phyloP scores from a whole-genome alignment of 148 eudicot genomes.

The Pouteria glomerata region DNA sequence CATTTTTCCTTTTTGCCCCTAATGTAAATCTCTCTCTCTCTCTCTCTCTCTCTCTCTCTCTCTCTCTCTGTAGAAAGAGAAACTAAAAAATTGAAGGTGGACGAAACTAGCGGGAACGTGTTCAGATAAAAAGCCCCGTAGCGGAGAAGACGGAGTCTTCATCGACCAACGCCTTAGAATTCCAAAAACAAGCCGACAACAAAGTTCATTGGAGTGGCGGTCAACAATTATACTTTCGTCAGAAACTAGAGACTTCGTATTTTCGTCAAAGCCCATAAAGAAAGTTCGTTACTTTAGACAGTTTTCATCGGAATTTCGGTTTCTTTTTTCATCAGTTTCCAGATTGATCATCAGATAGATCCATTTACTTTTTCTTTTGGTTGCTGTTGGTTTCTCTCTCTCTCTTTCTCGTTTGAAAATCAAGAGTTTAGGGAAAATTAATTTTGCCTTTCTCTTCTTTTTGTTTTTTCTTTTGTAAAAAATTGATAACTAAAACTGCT shows the following conservation, averaged over 20 bases:
- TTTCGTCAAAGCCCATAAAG: not conserved
- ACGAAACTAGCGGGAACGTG: conserved; percentile 16
- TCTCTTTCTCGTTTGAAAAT: not conserved
- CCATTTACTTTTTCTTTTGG: not conserved
- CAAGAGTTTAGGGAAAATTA: not conserved
- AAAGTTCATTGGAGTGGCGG: not conserved
- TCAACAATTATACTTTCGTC: not conserved
- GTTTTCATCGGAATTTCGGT: conserved; percentile 4
- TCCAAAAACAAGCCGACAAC: conserved; percentile 5
- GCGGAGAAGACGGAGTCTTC: not conserved
- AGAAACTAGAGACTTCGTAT: too few relatives aligned
- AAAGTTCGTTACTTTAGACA: not conserved
- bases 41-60: not conserved
- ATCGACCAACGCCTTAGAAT: not conserved
- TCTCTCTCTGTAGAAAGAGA: not conserved
- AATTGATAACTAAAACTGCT: too few relatives aligned
- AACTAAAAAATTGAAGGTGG: not conserved
- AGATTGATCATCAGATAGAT: not conserved
- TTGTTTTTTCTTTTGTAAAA: too few relatives aligned
- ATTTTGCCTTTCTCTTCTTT: too few relatives aligned
- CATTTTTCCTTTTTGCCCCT: too few relatives aligned
- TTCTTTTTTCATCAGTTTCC: not conserved
- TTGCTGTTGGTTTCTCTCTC: not conserved
- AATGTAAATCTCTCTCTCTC: too few relatives aligned
- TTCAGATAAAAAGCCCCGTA: not conserved